Evolutionary conservation across 2,329 filamentous ascomycete species (phyloP), one percentile per base, ranked within the genome.

Genomic region (Dactylellina cionopaga): DNA sequence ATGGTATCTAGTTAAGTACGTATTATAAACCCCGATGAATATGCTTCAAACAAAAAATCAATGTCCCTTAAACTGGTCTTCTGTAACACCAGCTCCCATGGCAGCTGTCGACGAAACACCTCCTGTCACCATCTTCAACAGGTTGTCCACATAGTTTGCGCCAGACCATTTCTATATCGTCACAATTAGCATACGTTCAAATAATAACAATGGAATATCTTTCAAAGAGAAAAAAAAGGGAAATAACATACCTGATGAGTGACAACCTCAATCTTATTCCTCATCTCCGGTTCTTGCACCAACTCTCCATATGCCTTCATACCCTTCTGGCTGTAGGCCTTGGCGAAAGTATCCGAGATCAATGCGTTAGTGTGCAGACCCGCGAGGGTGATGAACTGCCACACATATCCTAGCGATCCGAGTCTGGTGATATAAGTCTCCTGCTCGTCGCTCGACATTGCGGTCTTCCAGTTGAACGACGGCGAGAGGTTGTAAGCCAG

Each of bases 351-450:
- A 83, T 98, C 88, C 78, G 89, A 90, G 83, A 96, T 96, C 58
- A 99, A 87, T 35, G 94, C 95, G 2, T 92, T 97, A 74, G 92
- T 96, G 85, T 99, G 95, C 79, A 99, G 86, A 76, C 95, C 95
- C 3, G 94, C 95, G 47, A 99, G 88, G n/a, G 95, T 99, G 84
- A 99, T 99, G 85, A 99, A 99, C 82, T 99, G 95, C 95, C 95
- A 99, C 87, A 92, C 96, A 87, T 99, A 99, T 75, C 95, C 95
- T 51, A 99, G 87, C 74, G 84, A 79, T 73, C 89, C 92, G 39
- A 99, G 90, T 41, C 95, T 91, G 75, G 89, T 85, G 84, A 99
- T 99, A 84, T 98, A 99, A 17, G 95, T 99, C 84, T 96, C 92
- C 83, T 99, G 95, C 81, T 98, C 94, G 58, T 86, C 85, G 76